Evolutionary conservation across 2,329 filamentous ascomycete genomes (phyloP), one percentile per base, ranked within the genome.

Genomic region (Xylaria polymorpha): DNA sequence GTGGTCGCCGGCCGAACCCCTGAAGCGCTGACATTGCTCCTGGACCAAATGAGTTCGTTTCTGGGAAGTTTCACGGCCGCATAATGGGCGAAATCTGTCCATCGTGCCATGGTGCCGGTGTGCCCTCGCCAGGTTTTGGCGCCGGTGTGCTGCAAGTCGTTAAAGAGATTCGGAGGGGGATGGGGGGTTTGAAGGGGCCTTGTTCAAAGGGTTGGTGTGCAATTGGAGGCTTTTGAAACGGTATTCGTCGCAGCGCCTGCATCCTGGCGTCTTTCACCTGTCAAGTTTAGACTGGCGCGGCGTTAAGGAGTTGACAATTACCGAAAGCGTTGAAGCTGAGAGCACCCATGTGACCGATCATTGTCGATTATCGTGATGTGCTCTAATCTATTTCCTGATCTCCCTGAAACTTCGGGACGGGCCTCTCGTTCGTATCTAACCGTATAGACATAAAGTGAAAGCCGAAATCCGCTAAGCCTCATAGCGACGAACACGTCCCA

Each of bases 11-110:
- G 29, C 25, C 22, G 2, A 20, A 51, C 50, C 46, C 46, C 68
- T 67, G 53, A 67, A 70, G 61, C 58, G 61, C 63, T 37, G 61
- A 55, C 44, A 37, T 58, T 51, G 63, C 56, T 70, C 70, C 59
- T 71, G 61, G 61, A 60, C 64, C 37, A 74, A 72, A 74, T 76
- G 72, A 73, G 58, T 41, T 29, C 37, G 73, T 74, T 74, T 73
- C 72, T 37, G 20, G 39, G 37, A 61, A 69, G 74, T 76, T 76
- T 76, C 74, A 75, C 61, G 67, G 67, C 66, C 56, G 50, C 58
- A 66, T 65, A 66, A 29, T 61, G 59, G 37, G 66, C 59, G 67
- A 69, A 60, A 60, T 65, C 37, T 53, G 46, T 66, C 29, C 55
- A 59, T 29, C 59, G 62, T 22, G 41, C 29, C 55, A 59, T 29